Evolutionary conservation across 176 grass and related monocot species (phyloP).

Genomic region (Themeda triandra): DNA sequence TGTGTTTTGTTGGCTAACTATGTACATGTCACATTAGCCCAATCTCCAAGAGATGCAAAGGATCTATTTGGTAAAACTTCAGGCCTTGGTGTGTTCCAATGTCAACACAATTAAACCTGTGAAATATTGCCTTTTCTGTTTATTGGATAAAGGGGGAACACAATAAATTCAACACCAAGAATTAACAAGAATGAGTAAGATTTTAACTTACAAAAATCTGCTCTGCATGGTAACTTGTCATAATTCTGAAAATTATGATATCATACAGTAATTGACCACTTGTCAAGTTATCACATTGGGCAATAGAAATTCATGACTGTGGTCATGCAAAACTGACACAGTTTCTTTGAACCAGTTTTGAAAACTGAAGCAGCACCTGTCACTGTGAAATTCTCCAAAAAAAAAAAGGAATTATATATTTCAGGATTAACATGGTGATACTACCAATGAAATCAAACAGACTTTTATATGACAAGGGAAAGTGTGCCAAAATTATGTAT

Average conservation of each 20-base stretch:
- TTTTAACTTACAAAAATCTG: slow-evolving; percentile 8
- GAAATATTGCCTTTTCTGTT: slow-evolving; percentile 26
- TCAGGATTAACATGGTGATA: slow-evolving; percentile 4
- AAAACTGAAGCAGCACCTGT: not conserved
- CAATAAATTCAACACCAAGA: not conserved
- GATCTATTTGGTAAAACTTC: slow-evolving; percentile 36
- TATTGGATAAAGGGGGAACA: not conserved
- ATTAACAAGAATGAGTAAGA: not conserved
- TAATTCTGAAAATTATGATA: not conserved
- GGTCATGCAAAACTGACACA: not conserved
- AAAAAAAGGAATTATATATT: not conserved
- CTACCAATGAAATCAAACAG: not conserved
- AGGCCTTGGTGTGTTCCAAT: slow-evolving; percentile 19
- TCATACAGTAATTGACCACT: not conserved
- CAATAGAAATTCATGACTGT: not conserved
- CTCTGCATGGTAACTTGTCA: not conserved
- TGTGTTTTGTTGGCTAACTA: slow-evolving; percentile 44
- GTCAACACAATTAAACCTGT: not conserved
- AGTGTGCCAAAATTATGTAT: not conserved
- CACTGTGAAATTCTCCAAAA: not conserved
- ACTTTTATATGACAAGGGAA: slow-evolving; percentile 23
- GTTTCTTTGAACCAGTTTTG: not conserved
- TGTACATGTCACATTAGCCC: slow-evolving; percentile 46
- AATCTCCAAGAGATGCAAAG: slow-evolving; percentile 50
- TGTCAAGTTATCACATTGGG: not conserved